Evolutionary conservation across 2,329 filamentous ascomycete species (phyloP), one percentile per base, ranked within the genome.

Genomic region (Leptographium lundbergii): DNA sequence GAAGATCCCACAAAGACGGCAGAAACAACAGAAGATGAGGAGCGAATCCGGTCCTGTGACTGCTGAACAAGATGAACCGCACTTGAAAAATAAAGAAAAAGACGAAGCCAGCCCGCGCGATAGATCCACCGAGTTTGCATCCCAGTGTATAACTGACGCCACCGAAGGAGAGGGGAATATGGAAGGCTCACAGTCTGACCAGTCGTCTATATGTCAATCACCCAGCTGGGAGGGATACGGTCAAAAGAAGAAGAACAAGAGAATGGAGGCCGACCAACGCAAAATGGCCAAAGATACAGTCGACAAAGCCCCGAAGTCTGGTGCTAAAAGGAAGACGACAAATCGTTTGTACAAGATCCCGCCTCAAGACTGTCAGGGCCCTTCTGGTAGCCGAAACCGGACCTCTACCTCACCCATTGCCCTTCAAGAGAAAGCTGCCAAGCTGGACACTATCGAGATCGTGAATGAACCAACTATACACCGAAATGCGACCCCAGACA

Each of bases 151-250:
- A 50, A 22, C 1, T 13, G 50, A 54, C 13, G 6, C 5, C 32
- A 6, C 39, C 22, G 61, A 68, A 58, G 61, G 61, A 13, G 58
- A 65, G 42, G 57, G 61, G 22, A 48, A 54, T 1, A 63, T 68
- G 47, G 67, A 69, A 13, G 67, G 69, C 29, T 60, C 65, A n/a
- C 67, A 69, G 62, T 76, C 74, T 3, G 75, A 75, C 55, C 69
- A 74, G 54, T 77, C 75, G 4, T 78, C 75, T 0, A 80, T 84
- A 58, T 85, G 82, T 61, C 79, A 82, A 59, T 85, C 82, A 1
- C 82, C 82, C 1, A 82, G 77, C 59, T 85, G 82, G 82, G 81
- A 83, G 62, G 76, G 79, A 25, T 80, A 80, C 63, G 74, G 75
- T 3, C 74, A 76, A 24, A 77, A 78, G 64, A 78, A 73, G 63